phyloP scores from a whole-genome alignment of 306 rosid species.

The Sindora glabra region DNA sequence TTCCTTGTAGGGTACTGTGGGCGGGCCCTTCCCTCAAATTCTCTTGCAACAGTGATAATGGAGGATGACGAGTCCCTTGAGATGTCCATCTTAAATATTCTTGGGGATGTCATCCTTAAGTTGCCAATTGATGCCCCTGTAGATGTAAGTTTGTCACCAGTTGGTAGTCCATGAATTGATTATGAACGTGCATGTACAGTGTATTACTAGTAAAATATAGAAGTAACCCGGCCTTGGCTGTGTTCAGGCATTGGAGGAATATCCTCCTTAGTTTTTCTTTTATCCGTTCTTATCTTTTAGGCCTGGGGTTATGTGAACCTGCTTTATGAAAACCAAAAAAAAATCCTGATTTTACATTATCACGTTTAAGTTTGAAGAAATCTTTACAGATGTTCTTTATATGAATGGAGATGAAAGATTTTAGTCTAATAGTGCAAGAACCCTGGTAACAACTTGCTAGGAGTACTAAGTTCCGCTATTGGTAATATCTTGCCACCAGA shows the following conservation, averaged over 20 bases:
- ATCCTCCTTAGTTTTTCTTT: background rate
- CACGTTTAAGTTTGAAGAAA: background rate
- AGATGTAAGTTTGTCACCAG: slow-evolving; percentile 54
- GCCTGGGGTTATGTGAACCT: background rate
- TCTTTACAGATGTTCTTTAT: background rate
- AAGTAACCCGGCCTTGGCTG: slow-evolving; percentile 1
- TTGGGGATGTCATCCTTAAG: slow-evolving; percentile 78
- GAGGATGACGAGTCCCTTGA: slow-evolving; percentile 84
- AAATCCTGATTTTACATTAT: background rate
- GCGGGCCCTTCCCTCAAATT: slow-evolving; percentile 77
- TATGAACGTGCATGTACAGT: background rate
- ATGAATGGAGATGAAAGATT: background rate
- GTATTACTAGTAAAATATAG: background rate
- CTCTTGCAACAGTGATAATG: slow-evolving; percentile 54
- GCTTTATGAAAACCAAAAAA: slow-evolving; percentile 1
- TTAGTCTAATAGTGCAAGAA: background rate
- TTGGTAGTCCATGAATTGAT: background rate
- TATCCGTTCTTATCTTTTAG: background rate
- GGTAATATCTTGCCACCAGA: background rate
- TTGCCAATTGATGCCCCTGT: slow-evolving; percentile 64
- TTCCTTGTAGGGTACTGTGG: slow-evolving; percentile 96
- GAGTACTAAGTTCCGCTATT: background rate
- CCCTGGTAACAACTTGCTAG: background rate
- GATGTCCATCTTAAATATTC: slow-evolving; percentile 61
- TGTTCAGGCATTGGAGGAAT: background rate